Percentiles rank a stretch among this genome's conserved stretches.
These are phyloP conservation scores for Punica granatum DNA, from an alignment of 345 rosid genomes.

Conservation along the genomic window DNA sequence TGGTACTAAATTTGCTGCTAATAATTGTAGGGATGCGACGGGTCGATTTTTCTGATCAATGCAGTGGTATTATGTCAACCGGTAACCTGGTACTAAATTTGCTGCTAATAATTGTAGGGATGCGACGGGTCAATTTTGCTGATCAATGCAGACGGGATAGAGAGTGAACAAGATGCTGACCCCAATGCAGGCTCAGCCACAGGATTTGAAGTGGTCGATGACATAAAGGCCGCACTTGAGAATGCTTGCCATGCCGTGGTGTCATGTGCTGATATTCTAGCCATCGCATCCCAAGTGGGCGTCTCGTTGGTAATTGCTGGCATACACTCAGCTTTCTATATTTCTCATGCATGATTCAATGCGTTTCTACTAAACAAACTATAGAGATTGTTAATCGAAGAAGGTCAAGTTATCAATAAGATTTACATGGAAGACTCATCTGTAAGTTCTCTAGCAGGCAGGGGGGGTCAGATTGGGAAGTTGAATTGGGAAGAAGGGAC, in stretches of 20 bases:
- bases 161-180: slow-evolving; percentile 53
- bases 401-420: too few relatives aligned
- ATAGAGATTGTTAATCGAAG: too few relatives aligned
- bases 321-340: neutral
- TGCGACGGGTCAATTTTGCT: slow-evolving; percentile 68
- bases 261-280: slow-evolving; percentile 73
- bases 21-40: slow-evolving; percentile 59
- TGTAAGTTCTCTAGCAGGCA: slow-evolving; percentile 35
- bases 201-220: slow-evolving; percentile 64
- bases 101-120: slow-evolving; percentile 29
- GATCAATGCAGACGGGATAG: slow-evolving; percentile 35
- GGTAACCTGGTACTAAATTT: neutral
- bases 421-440: too few relatives aligned
- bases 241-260: slow-evolving; percentile 60
- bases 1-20: neutral
- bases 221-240: slow-evolving; percentile 60
- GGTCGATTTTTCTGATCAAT: slow-evolving; percentile 51
- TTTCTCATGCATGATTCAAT: neutral
- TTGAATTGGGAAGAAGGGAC: slow-evolving; percentile 62
- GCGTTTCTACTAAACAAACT: too few relatives aligned
- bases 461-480: slow-evolving; percentile 75
- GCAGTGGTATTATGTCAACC: slow-evolving; percentile 3
- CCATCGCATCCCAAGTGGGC: slow-evolving; percentile 54
- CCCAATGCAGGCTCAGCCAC: slow-evolving; percentile 40
- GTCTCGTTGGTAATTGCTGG: slow-evolving; percentile 40